Conservation (phyloP, 2,329 filamentous ascomycete species). For the Sarocladium oryzae region DNA sequence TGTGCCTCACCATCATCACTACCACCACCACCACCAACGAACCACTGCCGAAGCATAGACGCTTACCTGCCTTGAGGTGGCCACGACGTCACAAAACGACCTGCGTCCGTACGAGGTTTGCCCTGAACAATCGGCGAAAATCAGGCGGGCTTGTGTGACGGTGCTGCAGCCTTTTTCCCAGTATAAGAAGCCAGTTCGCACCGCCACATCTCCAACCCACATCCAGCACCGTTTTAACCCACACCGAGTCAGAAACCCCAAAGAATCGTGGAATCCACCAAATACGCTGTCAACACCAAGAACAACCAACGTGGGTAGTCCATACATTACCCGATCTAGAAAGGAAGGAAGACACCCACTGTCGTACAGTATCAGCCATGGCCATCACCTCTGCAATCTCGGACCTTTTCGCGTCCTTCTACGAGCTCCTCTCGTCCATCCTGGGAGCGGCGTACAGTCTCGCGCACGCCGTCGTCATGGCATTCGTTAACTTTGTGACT, state of each 20-base stretch:
- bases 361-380: constrained; percentile 24
- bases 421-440: constrained; percentile 33
- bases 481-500: constrained; percentile 28
- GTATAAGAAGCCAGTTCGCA: constrained; percentile 1
- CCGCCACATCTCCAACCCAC: constrained; percentile 5
- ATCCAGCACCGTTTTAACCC: too few species aligned
- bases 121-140: background rate
- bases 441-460: constrained; percentile 27
- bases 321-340: background rate
- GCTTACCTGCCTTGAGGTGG: background rate
- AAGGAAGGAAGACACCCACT: too few species aligned
- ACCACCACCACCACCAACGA: background rate
- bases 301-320: background rate
- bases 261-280: too few species aligned
- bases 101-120: background rate
- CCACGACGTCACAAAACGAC: background rate
- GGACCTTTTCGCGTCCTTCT: constrained; percentile 34
- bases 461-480: constrained; percentile 25
- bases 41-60: background rate
- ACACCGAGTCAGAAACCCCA: too few species aligned
- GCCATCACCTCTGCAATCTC: constrained; percentile 28
- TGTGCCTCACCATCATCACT: background rate
- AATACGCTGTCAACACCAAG: background rate
- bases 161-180: background rate
- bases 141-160: background rate